Conservation (phyloP, 2,329 filamentous ascomycete species). For the Alternaria triticimaculans region DNA sequence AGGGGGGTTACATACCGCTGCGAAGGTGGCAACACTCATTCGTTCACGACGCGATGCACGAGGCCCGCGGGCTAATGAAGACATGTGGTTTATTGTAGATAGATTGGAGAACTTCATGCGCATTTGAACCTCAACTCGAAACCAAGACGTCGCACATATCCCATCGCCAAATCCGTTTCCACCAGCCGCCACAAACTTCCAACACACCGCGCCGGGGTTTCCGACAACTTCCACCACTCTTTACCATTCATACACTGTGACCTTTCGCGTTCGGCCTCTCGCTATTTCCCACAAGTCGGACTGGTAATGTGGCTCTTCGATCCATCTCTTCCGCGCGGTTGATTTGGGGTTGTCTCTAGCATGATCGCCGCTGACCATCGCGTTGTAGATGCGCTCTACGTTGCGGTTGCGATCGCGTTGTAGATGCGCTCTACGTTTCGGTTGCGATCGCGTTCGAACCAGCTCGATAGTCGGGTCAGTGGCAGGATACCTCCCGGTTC, state of each 20-base stretch:
- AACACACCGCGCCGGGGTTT: background rate
- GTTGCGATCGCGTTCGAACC: conserved; percentile 13
- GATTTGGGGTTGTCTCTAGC: conserved; percentile 41
- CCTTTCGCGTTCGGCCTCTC: conserved; percentile 38
- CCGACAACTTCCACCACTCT: background rate
- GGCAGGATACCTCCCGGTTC: conserved; percentile 36
- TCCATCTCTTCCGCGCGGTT: conserved; percentile 46
- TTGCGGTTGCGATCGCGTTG: conserved; percentile 19
- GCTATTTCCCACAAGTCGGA: conserved; percentile 40
- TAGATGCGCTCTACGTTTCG: background rate
- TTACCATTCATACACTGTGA: background rate
- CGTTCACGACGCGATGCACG: background rate
- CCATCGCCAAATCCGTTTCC: background rate
- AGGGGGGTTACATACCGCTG: background rate
- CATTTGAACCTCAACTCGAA: background rate
- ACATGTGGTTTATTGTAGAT: background rate
- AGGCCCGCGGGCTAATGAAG: background rate
- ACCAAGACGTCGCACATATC: background rate
- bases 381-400: conserved; percentile 43
- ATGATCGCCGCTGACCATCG: conserved; percentile 38
- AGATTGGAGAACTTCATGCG: background rate
- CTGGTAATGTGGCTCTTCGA: conserved; percentile 37
- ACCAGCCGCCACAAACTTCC: background rate
- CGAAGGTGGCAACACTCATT: background rate
- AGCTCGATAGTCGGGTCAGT: conserved; percentile 31